Percentiles rank a stretch among this genome's conserved stretches.
Evolutionary conservation across 225 moss, liverwort and hornwort species (phyloP).

Genomic region (Polytrichum formosum): DNA sequence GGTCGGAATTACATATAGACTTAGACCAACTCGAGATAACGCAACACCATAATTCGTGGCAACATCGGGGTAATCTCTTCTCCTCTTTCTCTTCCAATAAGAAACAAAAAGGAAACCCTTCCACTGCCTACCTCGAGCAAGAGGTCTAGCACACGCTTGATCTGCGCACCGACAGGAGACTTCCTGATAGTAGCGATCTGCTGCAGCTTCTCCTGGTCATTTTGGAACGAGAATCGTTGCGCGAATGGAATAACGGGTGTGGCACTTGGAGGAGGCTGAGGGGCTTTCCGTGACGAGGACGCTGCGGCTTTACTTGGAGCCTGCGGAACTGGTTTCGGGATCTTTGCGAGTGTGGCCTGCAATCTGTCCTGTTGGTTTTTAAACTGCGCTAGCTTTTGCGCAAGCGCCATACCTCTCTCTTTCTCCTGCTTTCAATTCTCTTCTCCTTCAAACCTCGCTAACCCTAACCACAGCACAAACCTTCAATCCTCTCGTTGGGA

Average conservation of each 20-base stretch:
- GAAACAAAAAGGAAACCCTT: constrained; percentile 11
- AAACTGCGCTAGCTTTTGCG: constrained; percentile 80
- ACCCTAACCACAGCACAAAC: too few species aligned
- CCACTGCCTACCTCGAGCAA: constrained; percentile 63
- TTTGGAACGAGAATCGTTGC: constrained; percentile 74
- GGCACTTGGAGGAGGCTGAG: constrained; percentile 42
- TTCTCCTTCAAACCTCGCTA: too few species aligned
- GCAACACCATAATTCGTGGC: too few species aligned
- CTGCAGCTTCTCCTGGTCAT: constrained; percentile 82
- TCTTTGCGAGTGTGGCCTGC: constrained; percentile 72
- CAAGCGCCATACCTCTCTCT: constrained; percentile 55
- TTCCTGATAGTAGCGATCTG: constrained; percentile 82
- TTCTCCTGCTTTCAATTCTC: too few species aligned
- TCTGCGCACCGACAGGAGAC: constrained; percentile 78
- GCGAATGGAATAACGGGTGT: constrained; percentile 64
- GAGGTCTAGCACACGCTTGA: constrained; percentile 76
- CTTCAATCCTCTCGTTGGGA: too few species aligned
- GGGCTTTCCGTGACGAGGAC: constrained; percentile 53
- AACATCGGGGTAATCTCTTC: too few species aligned
- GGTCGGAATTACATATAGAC: too few species aligned
- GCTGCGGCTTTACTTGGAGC: constrained; percentile 18
- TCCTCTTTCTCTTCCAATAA: not conserved
- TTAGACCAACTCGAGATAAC: too few species aligned
- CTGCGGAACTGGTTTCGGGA: constrained; percentile 32
- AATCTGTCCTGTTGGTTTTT: constrained; percentile 90